Evolutionary conservation across 1,284 basidiomycete species (phyloP).

Genomic region (Tilletia caries): DNA sequence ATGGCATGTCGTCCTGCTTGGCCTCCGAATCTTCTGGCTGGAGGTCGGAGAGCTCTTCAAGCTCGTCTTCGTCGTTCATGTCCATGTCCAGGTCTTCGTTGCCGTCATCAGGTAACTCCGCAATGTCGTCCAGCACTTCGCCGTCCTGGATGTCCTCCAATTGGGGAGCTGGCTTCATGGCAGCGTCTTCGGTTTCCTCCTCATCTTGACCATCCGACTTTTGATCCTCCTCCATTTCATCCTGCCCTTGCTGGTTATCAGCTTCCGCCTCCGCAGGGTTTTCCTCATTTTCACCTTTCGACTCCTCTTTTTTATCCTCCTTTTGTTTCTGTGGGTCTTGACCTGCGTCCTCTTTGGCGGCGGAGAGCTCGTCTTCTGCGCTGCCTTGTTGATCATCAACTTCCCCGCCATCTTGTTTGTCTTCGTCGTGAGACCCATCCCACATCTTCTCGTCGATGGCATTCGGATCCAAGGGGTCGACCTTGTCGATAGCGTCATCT

Average conservation of each 20-base stretch:
- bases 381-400: slow-evolving; percentile 47
- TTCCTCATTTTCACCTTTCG: slow-evolving; percentile 48
- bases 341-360: slow-evolving; percentile 28
- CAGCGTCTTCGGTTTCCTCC: slow-evolving; percentile 17
- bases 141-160: slow-evolving; percentile 39
- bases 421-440: slow-evolving; percentile 70
- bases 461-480: slow-evolving; percentile 80
- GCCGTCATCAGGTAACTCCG: slow-evolving; percentile 17
- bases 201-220: slow-evolving; percentile 20
- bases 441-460: slow-evolving; percentile 95
- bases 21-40: slow-evolving; percentile 10
- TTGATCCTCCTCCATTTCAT: slow-evolving; percentile 16
- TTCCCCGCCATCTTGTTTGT: slow-evolving; percentile 55
- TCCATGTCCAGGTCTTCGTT: slow-evolving; percentile 40
- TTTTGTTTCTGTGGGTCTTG: slow-evolving; percentile 48
- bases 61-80: slow-evolving; percentile 33
- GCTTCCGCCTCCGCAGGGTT: slow-evolving; percentile 21
- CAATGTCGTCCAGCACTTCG: slow-evolving; percentile 22
- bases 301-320: slow-evolving; percentile 59
- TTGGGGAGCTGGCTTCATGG: slow-evolving; percentile 46
- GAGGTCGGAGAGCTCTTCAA: slow-evolving; percentile 11
- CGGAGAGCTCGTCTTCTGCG: slow-evolving; percentile 34
- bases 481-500: slow-evolving; percentile 79
- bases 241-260: slow-evolving; percentile 14
- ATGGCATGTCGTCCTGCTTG: slow-evolving; percentile 17